A percentile compares a stretch with the other conserved stretches of the same genome.
Conservation (phyloP, 805 yeast species). For the Candida gorgasii region DNA sequence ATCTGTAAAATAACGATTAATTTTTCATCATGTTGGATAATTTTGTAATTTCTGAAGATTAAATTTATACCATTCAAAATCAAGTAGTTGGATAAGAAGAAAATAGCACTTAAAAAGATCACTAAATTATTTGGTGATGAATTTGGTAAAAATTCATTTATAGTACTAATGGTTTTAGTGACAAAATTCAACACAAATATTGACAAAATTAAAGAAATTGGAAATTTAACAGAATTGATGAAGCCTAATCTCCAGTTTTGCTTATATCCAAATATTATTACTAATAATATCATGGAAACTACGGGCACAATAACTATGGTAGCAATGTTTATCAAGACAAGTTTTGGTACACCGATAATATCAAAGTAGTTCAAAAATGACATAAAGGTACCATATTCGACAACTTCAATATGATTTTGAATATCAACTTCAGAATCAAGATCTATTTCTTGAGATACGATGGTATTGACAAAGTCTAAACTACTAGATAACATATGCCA, state of each 20-base stretch:
- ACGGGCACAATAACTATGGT: slow-evolving; percentile 59
- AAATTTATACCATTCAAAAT: slow-evolving; percentile 48
- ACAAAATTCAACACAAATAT: slow-evolving; percentile 27
- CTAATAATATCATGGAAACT: slow-evolving; percentile 45
- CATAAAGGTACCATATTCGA: slow-evolving; percentile 55
- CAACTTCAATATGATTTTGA: neutral
- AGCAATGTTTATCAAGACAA: slow-evolving; percentile 54
- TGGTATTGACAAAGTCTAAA: slow-evolving; percentile 53
- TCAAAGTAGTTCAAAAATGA: slow-evolving; percentile 64
- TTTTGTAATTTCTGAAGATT: slow-evolving; percentile 32
- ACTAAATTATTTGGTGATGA: slow-evolving; percentile 41
- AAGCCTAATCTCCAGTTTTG: slow-evolving; percentile 44
- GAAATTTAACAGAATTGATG: slow-evolving; percentile 53
- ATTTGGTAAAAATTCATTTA: slow-evolving; percentile 37
- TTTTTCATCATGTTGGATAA: slow-evolving; percentile 46
- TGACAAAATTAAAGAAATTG: slow-evolving; percentile 55
- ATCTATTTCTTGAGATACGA: slow-evolving; percentile 36
- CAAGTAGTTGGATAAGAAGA: slow-evolving; percentile 56
- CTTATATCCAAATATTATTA: slow-evolving; percentile 47
- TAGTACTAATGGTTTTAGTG: slow-evolving; percentile 19
- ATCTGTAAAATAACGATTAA: slow-evolving; percentile 48
- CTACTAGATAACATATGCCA: slow-evolving; percentile 84
- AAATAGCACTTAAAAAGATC: slow-evolving; percentile 42
- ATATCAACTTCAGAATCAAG: slow-evolving; percentile 22
- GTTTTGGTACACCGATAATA: slow-evolving; percentile 50